Evolutionary conservation across 2,329 filamentous ascomycete genomes (phyloP).

Genomic region (Diaporthe vaccinii): DNA sequence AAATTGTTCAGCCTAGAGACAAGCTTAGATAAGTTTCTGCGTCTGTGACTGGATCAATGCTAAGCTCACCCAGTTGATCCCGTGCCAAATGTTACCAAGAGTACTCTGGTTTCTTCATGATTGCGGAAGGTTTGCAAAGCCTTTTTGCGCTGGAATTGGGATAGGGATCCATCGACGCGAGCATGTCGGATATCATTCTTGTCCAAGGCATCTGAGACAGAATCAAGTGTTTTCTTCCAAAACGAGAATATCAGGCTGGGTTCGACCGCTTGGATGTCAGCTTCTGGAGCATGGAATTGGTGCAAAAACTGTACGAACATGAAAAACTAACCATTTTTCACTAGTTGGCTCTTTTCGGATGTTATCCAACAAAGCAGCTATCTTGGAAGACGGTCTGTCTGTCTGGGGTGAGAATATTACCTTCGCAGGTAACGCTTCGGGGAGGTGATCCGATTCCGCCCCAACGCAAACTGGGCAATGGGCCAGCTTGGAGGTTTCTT

Average conservation of each 20-base stretch:
- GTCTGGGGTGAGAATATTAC: neutral
- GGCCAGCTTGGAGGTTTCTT: neutral
- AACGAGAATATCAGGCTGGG: conserved; percentile 15
- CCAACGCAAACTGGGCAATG: neutral
- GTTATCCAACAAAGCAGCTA: conserved; percentile 1
- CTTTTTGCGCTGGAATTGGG: neutral
- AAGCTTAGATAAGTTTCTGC: too few relatives aligned
- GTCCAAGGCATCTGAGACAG: neutral
- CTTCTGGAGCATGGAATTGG: neutral
- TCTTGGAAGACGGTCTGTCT: neutral
- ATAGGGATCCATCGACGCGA: neutral
- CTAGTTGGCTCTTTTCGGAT: neutral
- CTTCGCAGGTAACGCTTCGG: neutral
- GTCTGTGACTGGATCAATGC: neutral
- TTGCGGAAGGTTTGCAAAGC: neutral
- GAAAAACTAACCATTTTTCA: neutral
- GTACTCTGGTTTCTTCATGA: neutral
- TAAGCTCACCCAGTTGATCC: conserved; percentile 23
- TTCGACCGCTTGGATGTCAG: neutral
- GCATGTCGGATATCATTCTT: neutral
- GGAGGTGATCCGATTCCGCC: neutral
- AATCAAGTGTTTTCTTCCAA: conserved; percentile 29
- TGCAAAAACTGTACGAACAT: neutral
- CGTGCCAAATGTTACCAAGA: conserved; percentile 27
- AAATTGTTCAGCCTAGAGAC: conserved; percentile 44